Conservation (phyloP, 352 stramenopile genomes). For the Phytopythium kandeliae region DNA sequence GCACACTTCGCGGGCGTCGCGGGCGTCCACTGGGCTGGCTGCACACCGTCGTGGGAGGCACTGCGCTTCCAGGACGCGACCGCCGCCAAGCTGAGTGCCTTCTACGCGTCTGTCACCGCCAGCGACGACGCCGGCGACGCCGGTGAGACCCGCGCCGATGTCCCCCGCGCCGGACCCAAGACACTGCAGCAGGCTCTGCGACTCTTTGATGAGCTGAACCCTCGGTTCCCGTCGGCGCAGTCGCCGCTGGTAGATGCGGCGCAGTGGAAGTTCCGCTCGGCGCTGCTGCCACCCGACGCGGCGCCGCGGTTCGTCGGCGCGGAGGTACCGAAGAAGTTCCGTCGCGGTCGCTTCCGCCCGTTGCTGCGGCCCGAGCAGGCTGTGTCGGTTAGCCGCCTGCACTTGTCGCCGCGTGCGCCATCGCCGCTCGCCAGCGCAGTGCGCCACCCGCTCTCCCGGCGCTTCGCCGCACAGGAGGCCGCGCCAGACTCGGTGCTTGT, state of each 20-base stretch:
- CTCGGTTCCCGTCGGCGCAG: slow-evolving; percentile 55
- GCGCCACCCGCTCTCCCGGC: slow-evolving; percentile 19
- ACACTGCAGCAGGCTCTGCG: slow-evolving; percentile 4
- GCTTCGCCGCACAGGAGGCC: slow-evolving; percentile 5
- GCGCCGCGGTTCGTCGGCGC: slow-evolving; percentile 45
- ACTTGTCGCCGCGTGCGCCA: slow-evolving; percentile 24
- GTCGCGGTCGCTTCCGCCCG: slow-evolving; percentile 42
- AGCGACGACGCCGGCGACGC: neutral
- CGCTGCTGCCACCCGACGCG: slow-evolving; percentile 37
- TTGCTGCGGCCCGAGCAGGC: slow-evolving; percentile 38
- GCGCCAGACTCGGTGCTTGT: neutral
- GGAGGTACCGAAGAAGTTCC: slow-evolving; percentile 52
- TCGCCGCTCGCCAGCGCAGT: slow-evolving; percentile 5
- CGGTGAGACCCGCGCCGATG: neutral
- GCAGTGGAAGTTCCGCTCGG: slow-evolving; percentile 50
- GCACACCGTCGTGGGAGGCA: slow-evolving; percentile 33
- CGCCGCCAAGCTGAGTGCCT: slow-evolving; percentile 25
- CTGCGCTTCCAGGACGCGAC: slow-evolving; percentile 29
- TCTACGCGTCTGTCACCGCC: slow-evolving; percentile 4
- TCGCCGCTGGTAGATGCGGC: slow-evolving; percentile 28
- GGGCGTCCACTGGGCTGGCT: slow-evolving; percentile 41
- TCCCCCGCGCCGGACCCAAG: neutral
- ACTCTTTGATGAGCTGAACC: slow-evolving; percentile 48
- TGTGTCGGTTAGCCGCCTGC: slow-evolving; percentile 42
- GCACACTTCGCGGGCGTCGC: slow-evolving; percentile 39